These are phyloP conservation scores for Fibroporia radiculosa DNA, from an alignment of 768 basidiomycete genomes.

Conservation along the genomic window DNA sequence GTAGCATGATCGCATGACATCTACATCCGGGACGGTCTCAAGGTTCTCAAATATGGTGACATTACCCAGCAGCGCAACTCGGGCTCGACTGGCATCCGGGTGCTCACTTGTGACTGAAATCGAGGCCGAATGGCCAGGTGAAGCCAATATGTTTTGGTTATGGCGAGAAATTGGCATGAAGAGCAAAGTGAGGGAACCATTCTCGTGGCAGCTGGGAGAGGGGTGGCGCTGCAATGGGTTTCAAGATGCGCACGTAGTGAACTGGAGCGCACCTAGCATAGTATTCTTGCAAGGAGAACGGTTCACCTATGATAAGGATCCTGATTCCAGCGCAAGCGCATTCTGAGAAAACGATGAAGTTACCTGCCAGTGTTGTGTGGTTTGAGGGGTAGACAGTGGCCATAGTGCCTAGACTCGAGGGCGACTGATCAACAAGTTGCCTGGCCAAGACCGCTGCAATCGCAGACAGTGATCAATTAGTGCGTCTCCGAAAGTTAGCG, in stretches of 20 bases:
- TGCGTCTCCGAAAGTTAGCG: not conserved
- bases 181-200: conserved; percentile 46
- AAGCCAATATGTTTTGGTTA: conserved; percentile 39
- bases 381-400: conserved; percentile 39
- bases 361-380: conserved; percentile 33
- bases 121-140: conserved; percentile 33
- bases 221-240: not conserved
- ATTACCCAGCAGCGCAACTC: conserved; percentile 44
- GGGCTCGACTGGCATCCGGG: conserved; percentile 35
- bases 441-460: conserved; percentile 37
- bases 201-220: conserved; percentile 35
- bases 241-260: not conserved
- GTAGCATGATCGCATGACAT: conserved; percentile 34
- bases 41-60: conserved; percentile 36
- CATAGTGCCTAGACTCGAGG: conserved; percentile 36
- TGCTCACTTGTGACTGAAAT: conserved; percentile 33
- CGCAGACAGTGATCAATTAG: not conserved
- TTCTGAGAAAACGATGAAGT: too few relatives aligned
- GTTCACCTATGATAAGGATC: conserved; percentile 27
- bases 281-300: conserved; percentile 48
- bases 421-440: conserved; percentile 30
- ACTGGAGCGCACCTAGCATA: conserved; percentile 35
- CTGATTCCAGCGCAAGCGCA: too few relatives aligned
- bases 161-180: conserved; percentile 50
- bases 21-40: conserved; percentile 23